Evolutionary conservation across 2,329 filamentous ascomycete genomes (phyloP), one percentile per base, ranked within the genome.

Genomic region (Aspergillus calidoustus): DNA sequence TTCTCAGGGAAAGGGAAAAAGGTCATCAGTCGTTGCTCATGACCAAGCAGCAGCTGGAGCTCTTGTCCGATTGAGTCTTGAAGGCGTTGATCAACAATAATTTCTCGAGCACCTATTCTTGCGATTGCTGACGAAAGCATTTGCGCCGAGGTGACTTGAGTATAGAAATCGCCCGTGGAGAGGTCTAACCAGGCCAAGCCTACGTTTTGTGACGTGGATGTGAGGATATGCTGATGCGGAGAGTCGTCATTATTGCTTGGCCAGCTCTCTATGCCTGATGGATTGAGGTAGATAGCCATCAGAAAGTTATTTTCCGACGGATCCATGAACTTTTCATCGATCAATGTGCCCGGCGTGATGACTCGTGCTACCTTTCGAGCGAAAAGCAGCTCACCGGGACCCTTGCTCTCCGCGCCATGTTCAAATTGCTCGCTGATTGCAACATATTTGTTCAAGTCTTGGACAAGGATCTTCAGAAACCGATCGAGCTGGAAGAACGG

Each of bases 281-380:
- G 61, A 61, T 83, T 77, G 30, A 90, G 75, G 72, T 96, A 87
- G 52, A 98, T 85, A 43, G 91, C 89, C 74, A 98, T 86, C 38
- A 98, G 84, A 75, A 94, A 99, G 74, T 97, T 98, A 77, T 95
- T 97, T 70, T 91, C 88, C 73, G 91, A 94, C 1, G 93, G 92
- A 74, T 98, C 92, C 83, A 99, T 93, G 76, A 98, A 99, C 70
- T 93, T 93, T 78, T 99, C 95, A 76, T 99, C 95, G 67, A 99
- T 97, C 57, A 99, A 82, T 1, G 95, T 99, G 22, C 95, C 95
- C 1, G 95, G 93, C 0, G 95, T 98, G 72, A 99, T 88, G 68
- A 99, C 89, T 60, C 95, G 89, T 19, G 91, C 87, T 15, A 99
- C 92, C 68, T 84, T 88, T 28, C 95, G 89, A 74, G 96, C 91